phyloP scores from a whole-genome alignment of 495 filamentous ascomycete species.

The Neurospora intermedia region DNA sequence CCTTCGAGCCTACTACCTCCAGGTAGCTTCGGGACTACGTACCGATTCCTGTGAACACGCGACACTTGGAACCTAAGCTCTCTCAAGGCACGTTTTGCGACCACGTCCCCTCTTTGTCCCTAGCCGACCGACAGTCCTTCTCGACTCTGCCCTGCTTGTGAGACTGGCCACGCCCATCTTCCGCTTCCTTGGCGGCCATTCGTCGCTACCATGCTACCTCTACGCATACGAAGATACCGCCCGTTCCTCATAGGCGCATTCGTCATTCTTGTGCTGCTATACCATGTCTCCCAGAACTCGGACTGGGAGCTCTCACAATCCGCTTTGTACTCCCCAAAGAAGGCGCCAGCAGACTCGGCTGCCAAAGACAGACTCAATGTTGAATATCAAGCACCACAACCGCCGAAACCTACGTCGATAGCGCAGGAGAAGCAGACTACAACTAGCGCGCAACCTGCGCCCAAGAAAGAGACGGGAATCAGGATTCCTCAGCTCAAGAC shows the following conservation, averaged over 20 bases:
- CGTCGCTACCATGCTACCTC: slow-evolving; percentile 44
- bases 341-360: background rate
- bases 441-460: background rate
- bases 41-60: background rate
- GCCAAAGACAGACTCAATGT: background rate
- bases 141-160: background rate
- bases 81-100: background rate
- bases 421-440: background rate
- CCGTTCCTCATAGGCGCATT: slow-evolving; percentile 61
- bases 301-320: slow-evolving; percentile 32
- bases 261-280: slow-evolving; percentile 50
- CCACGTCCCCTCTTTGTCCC: background rate
- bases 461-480: slow-evolving; percentile 15
- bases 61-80: background rate
- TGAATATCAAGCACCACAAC: background rate
- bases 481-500: slow-evolving; percentile 31
- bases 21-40: background rate
- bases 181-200: background rate
- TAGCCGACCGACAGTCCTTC: background rate
- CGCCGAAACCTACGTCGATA: background rate
- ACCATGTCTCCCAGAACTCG: slow-evolving; percentile 49
- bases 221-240: slow-evolving; percentile 64
- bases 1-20: background rate
- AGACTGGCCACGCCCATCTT: background rate
- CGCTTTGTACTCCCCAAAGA: slow-evolving; percentile 8